phyloP scores from a whole-genome alignment of 495 filamentous ascomycete species.

The Schizothecium vesticola region DNA sequence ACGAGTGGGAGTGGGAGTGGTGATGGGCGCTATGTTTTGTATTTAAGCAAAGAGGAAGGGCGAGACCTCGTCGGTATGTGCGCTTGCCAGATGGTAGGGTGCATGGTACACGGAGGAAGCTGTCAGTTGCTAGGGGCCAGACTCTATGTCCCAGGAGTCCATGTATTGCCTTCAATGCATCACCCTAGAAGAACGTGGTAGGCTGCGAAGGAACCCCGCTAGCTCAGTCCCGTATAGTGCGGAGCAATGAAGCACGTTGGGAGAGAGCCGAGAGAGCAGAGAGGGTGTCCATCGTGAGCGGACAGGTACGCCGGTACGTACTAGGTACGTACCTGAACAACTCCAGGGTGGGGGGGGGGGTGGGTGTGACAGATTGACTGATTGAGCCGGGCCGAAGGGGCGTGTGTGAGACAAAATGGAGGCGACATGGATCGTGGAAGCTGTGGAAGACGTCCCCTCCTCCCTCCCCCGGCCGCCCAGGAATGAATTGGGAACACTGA shows the following conservation, averaged over 20 bases:
- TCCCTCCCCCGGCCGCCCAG: background rate
- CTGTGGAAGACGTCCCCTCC: conserved; percentile 3
- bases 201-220: conserved; percentile 19
- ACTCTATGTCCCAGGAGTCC: conserved; percentile 22
- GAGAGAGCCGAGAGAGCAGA: background rate
- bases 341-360: background rate
- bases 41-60: conserved; percentile 18
- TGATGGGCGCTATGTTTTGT: conserved; percentile 19
- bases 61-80: conserved; percentile 12
- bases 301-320: conserved; percentile 5
- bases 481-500: background rate
- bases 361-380: conserved; percentile 15
- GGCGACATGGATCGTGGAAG: conserved; percentile 10
- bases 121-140: conserved; percentile 8
- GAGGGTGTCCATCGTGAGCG: background rate
- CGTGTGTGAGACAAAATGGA: conserved; percentile 8
- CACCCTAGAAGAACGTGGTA: conserved; percentile 6
- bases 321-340: background rate
- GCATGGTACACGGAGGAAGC: conserved; percentile 10
- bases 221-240: conserved; percentile 10
- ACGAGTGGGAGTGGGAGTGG: conserved; percentile 4
- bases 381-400: conserved; percentile 16
- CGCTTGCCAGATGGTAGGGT: background rate
- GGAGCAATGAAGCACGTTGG: conserved; percentile 6
- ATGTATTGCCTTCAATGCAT: conserved; percentile 21